Base-by-base conservation (phyloP, 345 rosid species). In the Euphorbia lathyris region DNA sequence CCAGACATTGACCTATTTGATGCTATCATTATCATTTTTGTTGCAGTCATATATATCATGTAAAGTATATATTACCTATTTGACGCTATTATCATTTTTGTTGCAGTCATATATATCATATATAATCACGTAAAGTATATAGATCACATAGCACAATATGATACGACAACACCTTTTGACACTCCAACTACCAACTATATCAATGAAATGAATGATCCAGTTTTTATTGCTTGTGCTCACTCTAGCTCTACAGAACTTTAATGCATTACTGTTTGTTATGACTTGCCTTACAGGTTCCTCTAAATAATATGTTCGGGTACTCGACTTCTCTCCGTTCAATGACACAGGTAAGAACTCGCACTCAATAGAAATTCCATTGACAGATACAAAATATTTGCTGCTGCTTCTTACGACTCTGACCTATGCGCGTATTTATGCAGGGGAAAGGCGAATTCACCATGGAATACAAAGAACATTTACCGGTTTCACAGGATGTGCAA, bases 301-400 rank as follows among this genome's bases (percentile, higher is more conserved):
- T 96, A 80, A 96, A 92, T 85, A 96, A 92, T 68, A 96, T 92
- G 99, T 96, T 96, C 74, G 99, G 99, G 30, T 96, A 96, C 78
- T 96, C 99, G 3, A 96, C 99, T 6, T 51, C 97, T 6, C 97
- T 96, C 53, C 91, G 98, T 0, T 96, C 99, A 10, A 96, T 96
- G 99, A 96, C 99, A 70, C 99, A 90, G 87, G 97, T 90, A 52
- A 42, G n/a, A n/a, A n/a, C n/a, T n/a, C n/a, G 45, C 23, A 30
- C 8, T 1, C 6, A 23, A 23, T 57, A 1, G 13, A 8, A 50
- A 13, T 38, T 26, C 42, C 50, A 16, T 2, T 1, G 14, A 47
- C 3, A 11, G 4, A 5, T 32, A 9, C 42, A 11, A 1, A 30
- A 23, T 43, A 26, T 45, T 14, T 22, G 9, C 9, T 57, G 10